phyloP scores from a whole-genome alignment of 345 rosid species.

The Eucalyptus paniculata region DNA sequence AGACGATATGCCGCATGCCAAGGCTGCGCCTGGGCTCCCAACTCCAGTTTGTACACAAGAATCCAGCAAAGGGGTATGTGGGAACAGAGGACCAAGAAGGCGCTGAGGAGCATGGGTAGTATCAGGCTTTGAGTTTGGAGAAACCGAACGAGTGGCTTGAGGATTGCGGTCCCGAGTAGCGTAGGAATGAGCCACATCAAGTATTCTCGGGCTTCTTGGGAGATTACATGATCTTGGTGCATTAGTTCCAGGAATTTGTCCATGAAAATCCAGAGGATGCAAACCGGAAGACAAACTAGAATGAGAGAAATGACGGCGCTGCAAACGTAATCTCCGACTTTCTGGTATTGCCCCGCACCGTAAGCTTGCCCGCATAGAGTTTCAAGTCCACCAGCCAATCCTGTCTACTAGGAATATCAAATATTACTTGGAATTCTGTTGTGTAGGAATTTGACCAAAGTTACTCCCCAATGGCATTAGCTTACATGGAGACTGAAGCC shows the following conservation, averaged over 20 bases:
- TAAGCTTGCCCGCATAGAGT: slow-evolving; percentile 24
- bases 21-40: slow-evolving; percentile 21
- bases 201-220: slow-evolving; percentile 9
- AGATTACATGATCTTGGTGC: slow-evolving; percentile 15
- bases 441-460: neutral
- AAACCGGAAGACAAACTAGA: slow-evolving; percentile 7
- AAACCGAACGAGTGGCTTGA: slow-evolving; percentile 10
- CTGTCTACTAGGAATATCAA: neutral
- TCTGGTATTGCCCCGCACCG: slow-evolving; percentile 15
- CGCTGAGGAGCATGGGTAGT: slow-evolving; percentile 14
- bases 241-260: slow-evolving; percentile 7
- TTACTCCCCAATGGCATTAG: neutral
- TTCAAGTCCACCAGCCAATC: slow-evolving; percentile 15
- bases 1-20: slow-evolving; percentile 26
- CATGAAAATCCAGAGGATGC: slow-evolving; percentile 11
- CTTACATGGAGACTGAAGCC: slow-evolving; percentile 15
- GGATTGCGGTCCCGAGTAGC: slow-evolving; percentile 6
- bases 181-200: slow-evolving; percentile 18
- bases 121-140: slow-evolving; percentile 18
- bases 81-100: slow-evolving; percentile 2
- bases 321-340: slow-evolving; percentile 4
- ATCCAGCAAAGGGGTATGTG: slow-evolving; percentile 22
- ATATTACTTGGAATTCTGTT: neutral
- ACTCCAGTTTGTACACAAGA: slow-evolving; percentile 9
- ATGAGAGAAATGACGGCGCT: slow-evolving; percentile 7